Base-by-base conservation (phyloP, 371 early-diverging fungal species). In the Mortierella sp. region DNA sequence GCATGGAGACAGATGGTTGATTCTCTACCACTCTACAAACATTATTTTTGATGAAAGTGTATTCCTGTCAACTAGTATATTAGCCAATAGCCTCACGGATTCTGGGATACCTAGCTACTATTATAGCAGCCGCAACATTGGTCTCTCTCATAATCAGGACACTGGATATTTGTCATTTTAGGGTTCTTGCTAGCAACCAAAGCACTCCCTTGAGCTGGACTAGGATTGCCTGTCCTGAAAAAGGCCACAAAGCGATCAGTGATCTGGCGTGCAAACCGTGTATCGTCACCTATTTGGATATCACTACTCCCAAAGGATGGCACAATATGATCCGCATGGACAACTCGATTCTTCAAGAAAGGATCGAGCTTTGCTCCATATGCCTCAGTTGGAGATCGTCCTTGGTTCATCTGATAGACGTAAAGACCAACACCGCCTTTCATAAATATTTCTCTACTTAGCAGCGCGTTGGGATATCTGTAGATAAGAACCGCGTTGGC, bases 51-150 rank as follows among this genome's bases (percentile, higher is more conserved):
- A n/a, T n/a, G n/a, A n/a, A n/a, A 4, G 11, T 52, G 58, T 4
- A 23, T 51, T 51, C 30, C 7, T 19, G 23, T 1, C 18, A 45
- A 23, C 50, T 30, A n/a, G n/a, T 12, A 30, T 30, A 23, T 51
- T 21, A 43, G 12, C 16, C 37, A 4, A 30, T 69, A 80, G 9
- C 60, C 75, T 14, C 86, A 87, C n/a, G n/a, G n/a, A n/a, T n/a
- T n/a, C n/a, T n/a, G 65, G 89, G 87, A 9, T 86, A 84, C 61
- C 86, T 84, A 50, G 73, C 83, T n/a, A 82, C 80, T 48, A 83
- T 84, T 23, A 81, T 86, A 16, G 70, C 74, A 18, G 74, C 74
- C 19, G 83, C 85, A 1, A 82, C 84, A 5, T 53, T 74, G 16
- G 50, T 83, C 25, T 77, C 83, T 7, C 85, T 86, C 70, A 61